These are phyloP conservation scores for Cryptococcus sp. DNA, from an alignment of 1,284 basidiomycete genomes.

Conservation along the genomic window DNA sequence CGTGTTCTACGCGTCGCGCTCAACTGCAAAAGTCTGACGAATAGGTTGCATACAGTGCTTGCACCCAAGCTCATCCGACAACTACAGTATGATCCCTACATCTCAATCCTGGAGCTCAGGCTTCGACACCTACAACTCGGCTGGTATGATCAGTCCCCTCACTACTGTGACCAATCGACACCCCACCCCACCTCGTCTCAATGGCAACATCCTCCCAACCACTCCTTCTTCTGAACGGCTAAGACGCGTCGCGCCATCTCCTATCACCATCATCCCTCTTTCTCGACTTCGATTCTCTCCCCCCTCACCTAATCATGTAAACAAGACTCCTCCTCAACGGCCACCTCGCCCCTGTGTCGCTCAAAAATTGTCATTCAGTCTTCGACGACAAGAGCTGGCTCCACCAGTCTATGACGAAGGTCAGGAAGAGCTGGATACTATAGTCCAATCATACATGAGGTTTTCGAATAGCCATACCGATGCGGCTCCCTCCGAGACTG, in stretches of 20 bases:
- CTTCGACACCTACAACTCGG: neutral
- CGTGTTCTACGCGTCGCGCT: neutral
- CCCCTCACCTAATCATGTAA: neutral
- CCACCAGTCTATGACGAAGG: too few species aligned
- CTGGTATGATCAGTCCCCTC: neutral
- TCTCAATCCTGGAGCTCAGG: too few species aligned
- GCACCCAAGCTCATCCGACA: too few species aligned
- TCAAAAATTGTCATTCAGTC: neutral
- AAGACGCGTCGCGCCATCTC: slow-evolving; percentile 23
- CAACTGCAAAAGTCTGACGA: neutral
- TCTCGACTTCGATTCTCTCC: slow-evolving; percentile 2
- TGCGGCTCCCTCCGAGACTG: neutral
- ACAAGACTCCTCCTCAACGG: too few species aligned
- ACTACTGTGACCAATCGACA: neutral
- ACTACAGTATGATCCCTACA: too few species aligned
- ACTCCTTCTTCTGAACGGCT: slow-evolving; percentile 26
- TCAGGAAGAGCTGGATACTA: too few species aligned
- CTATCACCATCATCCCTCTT: slow-evolving; percentile 19
- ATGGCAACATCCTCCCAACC: slow-evolving; percentile 7
- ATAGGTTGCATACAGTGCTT: neutral
- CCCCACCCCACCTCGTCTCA: slow-evolving; percentile 6
- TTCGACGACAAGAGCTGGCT: neutral
- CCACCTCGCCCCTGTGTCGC: too few species aligned
- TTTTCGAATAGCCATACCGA: neutral
- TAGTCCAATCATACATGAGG: too few species aligned